Conservation (phyloP, 2,329 filamentous ascomycete genomes). For the Apiospora phragmitis region DNA sequence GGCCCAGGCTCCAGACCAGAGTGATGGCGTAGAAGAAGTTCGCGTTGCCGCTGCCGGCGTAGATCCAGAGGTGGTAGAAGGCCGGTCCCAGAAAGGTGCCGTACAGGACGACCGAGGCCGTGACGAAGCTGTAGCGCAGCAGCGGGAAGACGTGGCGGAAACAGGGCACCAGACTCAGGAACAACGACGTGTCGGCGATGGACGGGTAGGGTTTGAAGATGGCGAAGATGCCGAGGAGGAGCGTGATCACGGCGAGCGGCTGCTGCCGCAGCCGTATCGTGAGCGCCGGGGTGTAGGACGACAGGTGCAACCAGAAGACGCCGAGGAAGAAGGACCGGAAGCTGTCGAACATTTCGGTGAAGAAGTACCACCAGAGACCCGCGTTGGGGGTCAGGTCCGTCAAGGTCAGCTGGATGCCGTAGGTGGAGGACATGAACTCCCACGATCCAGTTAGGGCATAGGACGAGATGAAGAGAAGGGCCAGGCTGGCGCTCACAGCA, state of each 20-base stretch:
- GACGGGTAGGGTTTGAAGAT: conserved; percentile 98
- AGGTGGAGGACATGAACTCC: conserved; percentile 86
- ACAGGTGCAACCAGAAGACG: conserved; percentile 95
- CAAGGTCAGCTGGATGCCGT: conserved; percentile 87
- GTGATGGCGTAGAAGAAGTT: conserved; percentile 99
- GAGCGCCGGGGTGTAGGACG: conserved; percentile 84
- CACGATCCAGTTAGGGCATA: conserved; percentile 76
- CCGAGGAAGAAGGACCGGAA: conserved; percentile 96
- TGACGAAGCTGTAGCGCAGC: conserved; percentile 91
- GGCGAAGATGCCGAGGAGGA: conserved; percentile 85
- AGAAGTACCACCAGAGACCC: conserved; percentile 99
- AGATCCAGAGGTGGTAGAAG: conserved; percentile 98
- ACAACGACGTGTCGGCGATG: conserved; percentile 85
- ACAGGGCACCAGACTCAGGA: conserved; percentile 77
- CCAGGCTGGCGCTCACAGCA: conserved; percentile 56
- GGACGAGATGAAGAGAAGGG: conserved; percentile 68
- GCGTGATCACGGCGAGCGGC: conserved; percentile 80
- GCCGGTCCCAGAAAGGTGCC: conserved; percentile 86
- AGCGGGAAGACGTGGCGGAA: conserved; percentile 92
- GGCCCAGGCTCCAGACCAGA: conserved; percentile 91
- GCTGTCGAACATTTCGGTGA: conserved; percentile 98
- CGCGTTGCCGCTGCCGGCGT: conserved; percentile 94
- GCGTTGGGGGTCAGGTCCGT: conserved; percentile 94
- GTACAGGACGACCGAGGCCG: conserved; percentile 81
- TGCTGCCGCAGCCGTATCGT: conserved; percentile 81